A percentile compares a stretch with the other conserved stretches of the same genome.
These are phyloP conservation scores for Candida tropicalis DNA, from an alignment of 1,139 yeast genomes.

Conservation along the genomic window DNA sequence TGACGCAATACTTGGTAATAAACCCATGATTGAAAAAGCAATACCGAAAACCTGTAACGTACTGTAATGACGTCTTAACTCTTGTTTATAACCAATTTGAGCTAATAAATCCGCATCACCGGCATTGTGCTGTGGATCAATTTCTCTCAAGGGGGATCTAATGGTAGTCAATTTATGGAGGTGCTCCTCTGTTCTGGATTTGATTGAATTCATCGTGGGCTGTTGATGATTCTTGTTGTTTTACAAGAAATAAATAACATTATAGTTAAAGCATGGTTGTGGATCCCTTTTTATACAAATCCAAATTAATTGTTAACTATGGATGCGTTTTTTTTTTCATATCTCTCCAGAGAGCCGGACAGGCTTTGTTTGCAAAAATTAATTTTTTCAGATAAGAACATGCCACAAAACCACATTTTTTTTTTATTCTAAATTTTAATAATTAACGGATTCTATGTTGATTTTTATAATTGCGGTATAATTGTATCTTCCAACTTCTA, in stretches of 20 bases:
- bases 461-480: background rate
- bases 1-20: slow-evolving; percentile 36
- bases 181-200: slow-evolving; percentile 26
- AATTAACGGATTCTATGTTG: too few relatives aligned
- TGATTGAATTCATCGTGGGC: slow-evolving; percentile 14
- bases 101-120: slow-evolving; percentile 52
- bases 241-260: too few relatives aligned
- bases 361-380: too few relatives aligned
- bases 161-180: slow-evolving; percentile 23
- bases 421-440: background rate
- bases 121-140: slow-evolving; percentile 28
- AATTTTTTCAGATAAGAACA: slow-evolving; percentile 1
- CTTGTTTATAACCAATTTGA: slow-evolving; percentile 57
- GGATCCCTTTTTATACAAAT: background rate
- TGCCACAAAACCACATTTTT: background rate
- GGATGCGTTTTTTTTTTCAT: too few relatives aligned
- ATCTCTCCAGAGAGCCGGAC: too few relatives aligned
- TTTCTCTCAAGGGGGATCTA: slow-evolving; percentile 28
- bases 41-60: slow-evolving; percentile 49
- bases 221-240: too few relatives aligned
- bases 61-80: slow-evolving; percentile 47
- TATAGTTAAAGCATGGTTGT: too few relatives aligned
- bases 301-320: too few relatives aligned
- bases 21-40: too few relatives aligned
- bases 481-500: background rate